Evolutionary conservation across 352 stramenopile species (phyloP), one percentile per base, ranked within the genome.

Genomic region (Pythium graminicola): DNA sequence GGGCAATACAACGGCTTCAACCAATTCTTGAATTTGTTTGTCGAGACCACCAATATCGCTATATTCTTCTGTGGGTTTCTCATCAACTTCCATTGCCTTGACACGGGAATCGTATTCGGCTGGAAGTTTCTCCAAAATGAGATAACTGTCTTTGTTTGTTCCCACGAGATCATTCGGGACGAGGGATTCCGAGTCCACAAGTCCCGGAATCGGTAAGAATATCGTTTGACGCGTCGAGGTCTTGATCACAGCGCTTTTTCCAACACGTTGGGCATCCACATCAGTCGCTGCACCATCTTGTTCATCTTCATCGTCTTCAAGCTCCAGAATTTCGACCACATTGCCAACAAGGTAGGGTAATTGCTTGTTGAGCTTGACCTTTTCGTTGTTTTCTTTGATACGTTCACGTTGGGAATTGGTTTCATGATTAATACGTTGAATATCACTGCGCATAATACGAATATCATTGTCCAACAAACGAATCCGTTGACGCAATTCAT

Each of bases 291-390:
- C 90, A 35, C 90, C 95, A 47, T 97, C 93, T 70, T 99, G 92
- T 45, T 97, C 89, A 62, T 95, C 89, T 45, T 97, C 91, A 54
- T 98, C 91, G 41, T 95, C 78, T 39, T 95, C 67, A 3, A 93
- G 69, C 57, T 93, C 73, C 20, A 95, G 57, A 17, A 95, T 69
- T 57, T 99, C 96, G 14, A 99, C 92, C 23, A 99, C 93, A 78
- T 99, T 99, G 33, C 90, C 95, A n/a, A 99, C 97, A 3, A 99
- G 72, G 64, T 98, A 99, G 20, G 97, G 97, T 43, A 99, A 69
- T 72, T 99, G 94, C 67, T 98, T 99, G 77, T 99, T 99, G 23
- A 99, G 71, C 73, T 99, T 99, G 57, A 99, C 93, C 67, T 99
- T 99, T 67, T 99, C 97, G 71, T 97, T 97, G 75, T 99, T 99